phyloP scores from a whole-genome alignment of 305 asterid genomes.

The Fraxinus nigra region DNA sequence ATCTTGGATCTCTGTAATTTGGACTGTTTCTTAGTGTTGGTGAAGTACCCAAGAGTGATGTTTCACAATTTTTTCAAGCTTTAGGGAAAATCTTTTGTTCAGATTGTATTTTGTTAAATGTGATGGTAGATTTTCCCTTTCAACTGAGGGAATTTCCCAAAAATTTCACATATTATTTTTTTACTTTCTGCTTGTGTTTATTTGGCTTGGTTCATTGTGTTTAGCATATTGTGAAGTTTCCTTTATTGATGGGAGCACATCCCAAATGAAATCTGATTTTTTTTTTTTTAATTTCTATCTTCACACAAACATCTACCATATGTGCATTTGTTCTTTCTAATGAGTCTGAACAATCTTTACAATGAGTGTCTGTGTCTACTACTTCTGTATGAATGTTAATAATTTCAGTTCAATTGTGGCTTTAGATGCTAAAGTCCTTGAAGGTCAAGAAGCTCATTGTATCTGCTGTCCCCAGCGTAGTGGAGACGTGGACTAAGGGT shows the following conservation, averaged over 20 bases:
- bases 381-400: slow-evolving; percentile 6
- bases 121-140: not conserved
- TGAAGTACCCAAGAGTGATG: not conserved
- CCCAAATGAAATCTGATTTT: not conserved
- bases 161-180: not conserved
- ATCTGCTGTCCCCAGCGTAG: slow-evolving; percentile 79
- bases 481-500: slow-evolving; percentile 84
- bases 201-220: not conserved
- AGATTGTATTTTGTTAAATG: not conserved
- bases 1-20: not conserved
- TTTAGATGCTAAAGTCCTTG: slow-evolving; percentile 66
- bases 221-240: not conserved
- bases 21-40: not conserved
- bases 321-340: not conserved
- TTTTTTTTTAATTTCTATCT: not conserved
- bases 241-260: not conserved
- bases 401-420: slow-evolving; percentile 26
- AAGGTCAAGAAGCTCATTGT: slow-evolving; percentile 76
- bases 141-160: not conserved
- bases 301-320: no score
- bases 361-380: not conserved
- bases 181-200: not conserved
- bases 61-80: not conserved
- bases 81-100: not conserved
- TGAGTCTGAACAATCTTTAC: not conserved